Percentiles rank a stretch among this genome's conserved stretches.
Evolutionary conservation across 2,329 filamentous ascomycete species (phyloP).

Genomic region (Zarea fungicola): DNA sequence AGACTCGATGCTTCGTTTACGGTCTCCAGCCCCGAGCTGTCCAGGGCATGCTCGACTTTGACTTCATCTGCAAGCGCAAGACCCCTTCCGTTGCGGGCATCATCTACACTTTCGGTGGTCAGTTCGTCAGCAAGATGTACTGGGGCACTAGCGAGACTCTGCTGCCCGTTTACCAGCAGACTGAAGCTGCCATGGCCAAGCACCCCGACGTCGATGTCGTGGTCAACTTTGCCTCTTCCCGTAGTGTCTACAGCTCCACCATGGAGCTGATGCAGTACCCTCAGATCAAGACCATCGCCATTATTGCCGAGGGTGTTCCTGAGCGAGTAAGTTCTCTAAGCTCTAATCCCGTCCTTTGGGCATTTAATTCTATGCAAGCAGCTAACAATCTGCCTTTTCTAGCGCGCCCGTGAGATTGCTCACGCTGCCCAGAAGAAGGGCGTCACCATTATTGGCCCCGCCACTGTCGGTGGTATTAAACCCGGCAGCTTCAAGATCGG

Average conservation of each 20-base stretch:
- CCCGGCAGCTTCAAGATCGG: conserved; percentile 99
- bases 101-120: conserved; percentile 99
- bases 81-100: conserved; percentile 96
- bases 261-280: conserved; percentile 97
- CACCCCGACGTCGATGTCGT: conserved; percentile 95
- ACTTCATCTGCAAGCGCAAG: conserved; percentile 99
- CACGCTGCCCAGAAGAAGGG: conserved; percentile 97
- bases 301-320: conserved; percentile 98
- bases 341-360: not conserved
- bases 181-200: conserved; percentile 89
- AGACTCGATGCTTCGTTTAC: conserved; percentile 99
- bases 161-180: conserved; percentile 94
- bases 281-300: conserved; percentile 97
- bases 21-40: conserved; percentile 93
- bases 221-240: conserved; percentile 98
- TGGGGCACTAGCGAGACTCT: conserved; percentile 99
- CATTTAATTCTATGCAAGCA: not conserved
- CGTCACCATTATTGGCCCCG: conserved; percentile 96
- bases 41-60: conserved; percentile 95
- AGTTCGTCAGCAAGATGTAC: conserved; percentile 99
- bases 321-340: conserved; percentile 84
- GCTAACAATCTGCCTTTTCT: conserved; percentile 18
- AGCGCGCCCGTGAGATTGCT: conserved; percentile 97
- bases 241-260: conserved; percentile 96
- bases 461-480: conserved; percentile 98